A percentile compares a stretch with the other conserved stretches of the same genome.
Conservation (phyloP, 1,139 yeast genomes). For the Candida sojae region DNA sequence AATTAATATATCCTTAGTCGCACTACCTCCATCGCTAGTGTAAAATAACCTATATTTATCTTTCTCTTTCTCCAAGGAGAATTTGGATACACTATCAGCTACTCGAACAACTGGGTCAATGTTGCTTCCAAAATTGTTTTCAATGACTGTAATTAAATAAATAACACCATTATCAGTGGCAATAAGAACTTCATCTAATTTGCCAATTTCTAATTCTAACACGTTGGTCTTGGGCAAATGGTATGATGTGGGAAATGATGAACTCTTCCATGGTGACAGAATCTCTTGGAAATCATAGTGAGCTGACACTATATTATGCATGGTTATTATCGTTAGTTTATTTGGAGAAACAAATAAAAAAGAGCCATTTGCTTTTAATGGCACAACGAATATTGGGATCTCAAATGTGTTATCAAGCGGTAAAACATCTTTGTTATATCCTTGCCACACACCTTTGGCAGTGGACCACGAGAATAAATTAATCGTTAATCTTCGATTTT, state of each 20-base stretch:
- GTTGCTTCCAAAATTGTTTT: constrained; percentile 12
- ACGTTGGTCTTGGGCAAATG: constrained; percentile 27
- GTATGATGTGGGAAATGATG: constrained; percentile 41
- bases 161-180: constrained; percentile 45
- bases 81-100: constrained; percentile 34
- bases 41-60: constrained; percentile 27
- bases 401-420: constrained; percentile 40
- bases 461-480: constrained; percentile 44
- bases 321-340: constrained; percentile 32
- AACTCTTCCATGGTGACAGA: constrained; percentile 12
- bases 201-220: constrained; percentile 9
- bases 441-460: constrained; percentile 27
- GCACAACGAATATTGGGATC: constrained; percentile 41
- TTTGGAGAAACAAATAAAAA: constrained; percentile 35
- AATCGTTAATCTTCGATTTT: constrained; percentile 36
- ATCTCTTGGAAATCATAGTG: constrained; percentile 34
- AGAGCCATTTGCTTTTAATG: constrained; percentile 33
- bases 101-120: constrained; percentile 25
- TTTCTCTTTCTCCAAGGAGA: constrained; percentile 25
- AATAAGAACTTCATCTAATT: constrained; percentile 38
- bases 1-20: constrained; percentile 30
- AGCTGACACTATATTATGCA: constrained; percentile 50
- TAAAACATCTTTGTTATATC: constrained; percentile 23
- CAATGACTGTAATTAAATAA: constrained; percentile 28
- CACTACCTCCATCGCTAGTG: constrained; percentile 34